phyloP scores from a whole-genome alignment of 148 eudicot species.

The Rhododendron kiyosumense region DNA sequence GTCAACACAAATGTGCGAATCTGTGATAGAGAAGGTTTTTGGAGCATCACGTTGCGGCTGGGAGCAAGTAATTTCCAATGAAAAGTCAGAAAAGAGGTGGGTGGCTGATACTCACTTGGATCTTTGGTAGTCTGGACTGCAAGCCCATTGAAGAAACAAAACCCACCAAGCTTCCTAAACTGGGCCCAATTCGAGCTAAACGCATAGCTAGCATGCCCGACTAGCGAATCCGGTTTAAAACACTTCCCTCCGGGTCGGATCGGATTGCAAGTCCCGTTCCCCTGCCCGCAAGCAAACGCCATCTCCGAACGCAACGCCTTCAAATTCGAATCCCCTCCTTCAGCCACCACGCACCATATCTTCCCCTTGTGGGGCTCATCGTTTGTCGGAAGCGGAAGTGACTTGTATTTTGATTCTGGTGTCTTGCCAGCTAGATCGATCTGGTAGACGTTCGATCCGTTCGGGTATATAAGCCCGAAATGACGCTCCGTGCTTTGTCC shows the following conservation, averaged over 20 bases:
- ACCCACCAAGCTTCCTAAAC: slow-evolving; percentile 49
- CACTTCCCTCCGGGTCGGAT: slow-evolving; percentile 59
- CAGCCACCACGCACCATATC: slow-evolving; percentile 69
- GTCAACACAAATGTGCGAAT: too few species aligned
- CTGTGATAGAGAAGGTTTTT: too few species aligned
- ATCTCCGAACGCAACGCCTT: slow-evolving; percentile 48
- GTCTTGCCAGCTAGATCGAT: slow-evolving; percentile 67
- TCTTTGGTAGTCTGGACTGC: slow-evolving; percentile 58
- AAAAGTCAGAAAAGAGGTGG: too few species aligned
- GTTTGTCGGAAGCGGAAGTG: slow-evolving; percentile 25
- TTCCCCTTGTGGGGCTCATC: slow-evolving; percentile 68
- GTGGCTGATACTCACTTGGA: slow-evolving; percentile 89
- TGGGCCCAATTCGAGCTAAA: slow-evolving; percentile 90
- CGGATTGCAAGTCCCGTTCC: slow-evolving; percentile 73
- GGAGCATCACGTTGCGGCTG: too few species aligned
- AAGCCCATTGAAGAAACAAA: slow-evolving; percentile 71
- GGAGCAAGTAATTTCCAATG: too few species aligned
- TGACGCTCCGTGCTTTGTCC: slow-evolving; percentile 85
- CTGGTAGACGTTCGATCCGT: slow-evolving; percentile 42
- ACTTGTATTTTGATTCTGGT: not conserved
- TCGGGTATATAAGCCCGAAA: slow-evolving; percentile 69
- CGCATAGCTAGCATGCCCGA: slow-evolving; percentile 67
- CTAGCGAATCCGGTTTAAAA: slow-evolving; percentile 46
- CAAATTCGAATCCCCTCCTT: slow-evolving; percentile 36
- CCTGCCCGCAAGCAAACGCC: slow-evolving; percentile 76